phyloP scores from a whole-genome alignment of 2,329 filamentous ascomycete species.

The Rhynchosporium agropyri region DNA sequence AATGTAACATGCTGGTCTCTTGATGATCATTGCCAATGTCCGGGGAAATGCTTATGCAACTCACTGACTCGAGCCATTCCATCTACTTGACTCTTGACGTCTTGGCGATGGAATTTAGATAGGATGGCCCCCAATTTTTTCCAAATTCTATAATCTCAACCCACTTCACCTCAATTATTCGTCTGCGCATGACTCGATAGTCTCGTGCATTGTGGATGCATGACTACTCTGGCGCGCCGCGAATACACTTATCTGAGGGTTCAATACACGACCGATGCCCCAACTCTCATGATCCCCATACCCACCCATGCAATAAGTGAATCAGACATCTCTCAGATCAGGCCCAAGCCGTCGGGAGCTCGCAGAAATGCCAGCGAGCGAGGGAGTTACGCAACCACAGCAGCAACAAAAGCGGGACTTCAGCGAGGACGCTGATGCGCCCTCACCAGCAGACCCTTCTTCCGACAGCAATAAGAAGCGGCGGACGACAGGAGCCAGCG shows the following conservation, averaged over 20 bases:
- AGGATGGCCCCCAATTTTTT: slow-evolving; percentile 11
- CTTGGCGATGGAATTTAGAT: not conserved
- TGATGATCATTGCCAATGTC: not conserved
- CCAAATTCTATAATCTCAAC: not conserved
- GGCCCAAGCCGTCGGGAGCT: slow-evolving; percentile 25
- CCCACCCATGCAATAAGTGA: slow-evolving; percentile 27
- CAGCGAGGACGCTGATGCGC: slow-evolving; percentile 33
- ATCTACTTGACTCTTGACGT: not conserved
- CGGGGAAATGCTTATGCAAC: not conserved
- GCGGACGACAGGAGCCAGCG: slow-evolving; percentile 58
- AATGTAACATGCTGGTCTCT: not conserved
- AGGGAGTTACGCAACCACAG: slow-evolving; percentile 21
- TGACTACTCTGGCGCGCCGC: slow-evolving; percentile 19
- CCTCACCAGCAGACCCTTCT: slow-evolving; percentile 21
- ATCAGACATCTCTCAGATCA: slow-evolving; percentile 4
- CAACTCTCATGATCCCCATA: not conserved
- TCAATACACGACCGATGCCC: not conserved
- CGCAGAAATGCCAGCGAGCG: slow-evolving; percentile 33
- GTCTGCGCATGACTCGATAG: slow-evolving; percentile 26
- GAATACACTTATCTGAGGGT: slow-evolving; percentile 2
- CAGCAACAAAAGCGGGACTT: slow-evolving; percentile 31
- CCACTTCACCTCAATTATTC: not conserved
- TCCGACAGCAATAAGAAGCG: slow-evolving; percentile 42
- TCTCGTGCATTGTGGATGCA: slow-evolving; percentile 19
- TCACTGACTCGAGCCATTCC: not conserved